Evolutionary conservation across 2,329 filamentous ascomycete genomes (phyloP), one percentile per base, ranked within the genome.

Genomic region (Beauveria caledonica): DNA sequence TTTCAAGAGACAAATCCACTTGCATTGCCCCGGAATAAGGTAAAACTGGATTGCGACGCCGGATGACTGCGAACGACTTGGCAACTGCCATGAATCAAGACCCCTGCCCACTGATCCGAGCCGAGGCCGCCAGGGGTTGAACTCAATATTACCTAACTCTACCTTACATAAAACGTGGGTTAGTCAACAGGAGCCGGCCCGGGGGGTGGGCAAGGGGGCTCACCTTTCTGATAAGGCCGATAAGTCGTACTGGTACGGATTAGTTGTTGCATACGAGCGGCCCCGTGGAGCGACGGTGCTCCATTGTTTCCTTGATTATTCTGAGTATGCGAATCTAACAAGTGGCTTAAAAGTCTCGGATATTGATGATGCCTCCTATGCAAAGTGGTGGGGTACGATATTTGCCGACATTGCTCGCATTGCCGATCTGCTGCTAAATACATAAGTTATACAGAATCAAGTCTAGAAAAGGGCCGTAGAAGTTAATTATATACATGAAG

Each of bases 41-140:
- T 42, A 27, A 39, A 44, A 27, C 15, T 29, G 6, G 15, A 54
- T 36, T 44, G 40, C 23, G 19, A 55, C 53, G 25, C 25, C 40
- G 53, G 53, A 46, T 45, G 21, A 55, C 10, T 55, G 52, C 46
- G 52, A 40, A 45, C 23, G 21, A n/a, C 1, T 29, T 21, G 9
- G 29, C 29, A 36, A 36, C 11, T 5, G 40, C 39, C 58, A 55
- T 60, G 58, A 60, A 54, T 60, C 50, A 55, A 42, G 6, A 60
- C 23, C 58, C 58, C 21, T 54, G 58, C 23, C 10, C 6, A 10
- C 5, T 15, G 17, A 36, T 45, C 53, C 53, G 25, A 27, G 53
- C 23, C 23, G 23, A 3, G 11, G 33, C 33, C 33, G 33, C 33
- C 11, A 36, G 33, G 33, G 33, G 11, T 36, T 36, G 33, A 36